Evolutionary conservation across 23 red algal species (phyloP).

Genomic region (Gracilariopsis chorda): DNA sequence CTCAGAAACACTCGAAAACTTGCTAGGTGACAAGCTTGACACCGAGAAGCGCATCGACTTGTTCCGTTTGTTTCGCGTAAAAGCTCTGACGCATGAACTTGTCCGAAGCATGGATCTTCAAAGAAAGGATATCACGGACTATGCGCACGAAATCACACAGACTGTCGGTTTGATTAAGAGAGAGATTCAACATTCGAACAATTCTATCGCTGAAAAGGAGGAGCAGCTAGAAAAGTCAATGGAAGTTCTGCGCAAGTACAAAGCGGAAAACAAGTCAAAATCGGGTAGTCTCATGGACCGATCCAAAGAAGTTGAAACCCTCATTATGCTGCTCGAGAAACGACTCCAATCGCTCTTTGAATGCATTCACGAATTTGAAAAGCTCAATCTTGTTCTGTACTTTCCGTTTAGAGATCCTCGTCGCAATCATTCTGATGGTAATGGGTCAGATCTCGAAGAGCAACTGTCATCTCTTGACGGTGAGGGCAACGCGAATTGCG

Average conservation of each 20-base stretch:
- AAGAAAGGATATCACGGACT: neutral
- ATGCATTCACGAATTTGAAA: slow-evolving; percentile 7
- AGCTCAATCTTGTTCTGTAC: slow-evolving; percentile 4
- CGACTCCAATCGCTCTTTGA: slow-evolving; percentile 5
- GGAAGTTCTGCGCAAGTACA: slow-evolving; percentile 5
- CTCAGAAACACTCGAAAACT: neutral
- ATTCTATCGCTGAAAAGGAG: slow-evolving; percentile 1
- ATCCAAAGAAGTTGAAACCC: neutral
- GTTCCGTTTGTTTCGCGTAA: slow-evolving; percentile 5
- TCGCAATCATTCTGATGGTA: no score
- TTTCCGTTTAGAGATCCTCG: slow-evolving; percentile 11
- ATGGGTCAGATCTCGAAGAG: neutral
- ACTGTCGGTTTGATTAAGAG: slow-evolving; percentile 2
- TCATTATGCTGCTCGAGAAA: neutral
- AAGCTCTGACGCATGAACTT: slow-evolving; percentile 10
- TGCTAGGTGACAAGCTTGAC: slow-evolving; percentile 4
- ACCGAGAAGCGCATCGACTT: slow-evolving; percentile 20
- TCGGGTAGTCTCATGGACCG: neutral
- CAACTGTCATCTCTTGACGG: neutral
- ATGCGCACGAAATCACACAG: neutral
- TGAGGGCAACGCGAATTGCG: neutral
- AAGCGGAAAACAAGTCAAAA: neutral
- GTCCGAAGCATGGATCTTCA: neutral
- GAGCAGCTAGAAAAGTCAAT: neutral
- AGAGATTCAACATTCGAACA: neutral